Percentiles rank a stretch among this genome's conserved stretches.
phyloP scores from a whole-genome alignment of 768 basidiomycete genomes.

The Naganishia vishniacii region DNA sequence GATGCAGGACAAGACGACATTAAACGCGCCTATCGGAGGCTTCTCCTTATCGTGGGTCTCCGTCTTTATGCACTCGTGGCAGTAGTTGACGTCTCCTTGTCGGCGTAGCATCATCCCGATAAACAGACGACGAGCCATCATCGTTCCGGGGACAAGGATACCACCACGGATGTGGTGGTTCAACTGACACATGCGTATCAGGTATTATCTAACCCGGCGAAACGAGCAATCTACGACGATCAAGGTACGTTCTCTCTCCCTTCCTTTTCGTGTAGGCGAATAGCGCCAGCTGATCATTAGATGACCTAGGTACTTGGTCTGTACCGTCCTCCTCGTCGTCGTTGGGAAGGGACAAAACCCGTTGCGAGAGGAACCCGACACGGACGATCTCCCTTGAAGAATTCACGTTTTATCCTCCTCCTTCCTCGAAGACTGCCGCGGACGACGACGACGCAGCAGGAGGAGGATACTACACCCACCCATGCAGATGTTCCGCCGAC shows the following conservation, averaged over 20 bases:
- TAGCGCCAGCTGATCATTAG: too few relatives aligned
- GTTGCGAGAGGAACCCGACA: constrained; percentile 21
- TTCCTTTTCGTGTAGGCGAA: too few relatives aligned
- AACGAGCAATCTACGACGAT: constrained; percentile 10
- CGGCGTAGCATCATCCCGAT: constrained; percentile 26
- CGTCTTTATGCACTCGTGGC: neutral
- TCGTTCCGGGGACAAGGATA: too few relatives aligned
- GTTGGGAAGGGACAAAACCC: too few relatives aligned
- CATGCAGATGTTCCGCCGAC: constrained; percentile 47
- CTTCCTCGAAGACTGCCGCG: neutral
- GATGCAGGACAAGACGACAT: constrained; percentile 3
- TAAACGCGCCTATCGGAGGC: constrained; percentile 14
- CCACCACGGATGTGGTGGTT: neutral
- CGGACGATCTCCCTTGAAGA: constrained; percentile 24
- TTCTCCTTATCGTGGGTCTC: constrained; percentile 22
- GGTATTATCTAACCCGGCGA: constrained; percentile 5
- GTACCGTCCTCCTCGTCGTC: too few relatives aligned
- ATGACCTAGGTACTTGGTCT: too few relatives aligned
- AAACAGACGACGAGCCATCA: constrained; percentile 20
- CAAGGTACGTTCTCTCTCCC: neutral
- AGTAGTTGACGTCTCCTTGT: neutral
- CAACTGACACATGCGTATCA: constrained; percentile 21
- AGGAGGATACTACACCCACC: constrained; percentile 43
- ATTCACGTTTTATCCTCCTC: constrained; percentile 18
- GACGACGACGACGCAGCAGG: constrained; percentile 24